A percentile compares a stretch with the other conserved stretches of the same genome.
Evolutionary conservation across 2,329 filamentous ascomycete genomes (phyloP).

Genomic region (Neoscytalidium dimidiatum): DNA sequence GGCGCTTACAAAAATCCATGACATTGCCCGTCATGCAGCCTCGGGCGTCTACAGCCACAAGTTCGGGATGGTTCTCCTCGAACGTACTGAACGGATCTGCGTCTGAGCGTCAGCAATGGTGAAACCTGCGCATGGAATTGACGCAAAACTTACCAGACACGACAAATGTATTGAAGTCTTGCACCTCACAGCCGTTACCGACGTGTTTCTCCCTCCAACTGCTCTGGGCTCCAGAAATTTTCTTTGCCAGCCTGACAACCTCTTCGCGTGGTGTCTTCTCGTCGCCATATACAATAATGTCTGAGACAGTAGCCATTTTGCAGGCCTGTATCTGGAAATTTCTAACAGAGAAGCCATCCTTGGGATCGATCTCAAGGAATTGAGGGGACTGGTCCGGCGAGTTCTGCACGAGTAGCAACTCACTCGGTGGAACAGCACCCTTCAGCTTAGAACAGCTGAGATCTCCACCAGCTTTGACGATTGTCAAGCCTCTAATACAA

Average conservation of each 20-base stretch:
- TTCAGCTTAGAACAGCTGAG: constrained; percentile 75
- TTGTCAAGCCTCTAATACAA: constrained; percentile 76
- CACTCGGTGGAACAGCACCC: constrained; percentile 79
- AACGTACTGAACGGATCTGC: constrained; percentile 68
- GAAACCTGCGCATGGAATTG: constrained; percentile 23
- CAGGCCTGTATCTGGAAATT: constrained; percentile 97
- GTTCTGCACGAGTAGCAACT: constrained; percentile 63
- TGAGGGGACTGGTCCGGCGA: constrained; percentile 52
- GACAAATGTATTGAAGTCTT: constrained; percentile 84
- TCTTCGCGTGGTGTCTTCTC: constrained; percentile 62
- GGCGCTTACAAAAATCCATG: constrained; percentile 72
- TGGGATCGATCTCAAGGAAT: constrained; percentile 83
- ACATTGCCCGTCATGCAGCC: constrained; percentile 75
- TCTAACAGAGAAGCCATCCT: constrained; percentile 88
- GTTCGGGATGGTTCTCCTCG: constrained; percentile 66
- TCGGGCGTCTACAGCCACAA: constrained; percentile 74
- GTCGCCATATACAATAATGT: constrained; percentile 90
- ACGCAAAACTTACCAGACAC: constrained; percentile 53
- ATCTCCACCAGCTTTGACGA: constrained; percentile 88
- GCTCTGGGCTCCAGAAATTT: constrained; percentile 73
- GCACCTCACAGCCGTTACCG: constrained; percentile 56
- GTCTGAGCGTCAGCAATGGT: constrained; percentile 38
- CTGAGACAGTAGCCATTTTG: constrained; percentile 84
- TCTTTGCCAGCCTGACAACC: constrained; percentile 63
- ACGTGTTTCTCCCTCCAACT: constrained; percentile 68